Evolutionary conservation across 1,284 basidiomycete species (phyloP).

Genomic region (Naganishia sp.): DNA sequence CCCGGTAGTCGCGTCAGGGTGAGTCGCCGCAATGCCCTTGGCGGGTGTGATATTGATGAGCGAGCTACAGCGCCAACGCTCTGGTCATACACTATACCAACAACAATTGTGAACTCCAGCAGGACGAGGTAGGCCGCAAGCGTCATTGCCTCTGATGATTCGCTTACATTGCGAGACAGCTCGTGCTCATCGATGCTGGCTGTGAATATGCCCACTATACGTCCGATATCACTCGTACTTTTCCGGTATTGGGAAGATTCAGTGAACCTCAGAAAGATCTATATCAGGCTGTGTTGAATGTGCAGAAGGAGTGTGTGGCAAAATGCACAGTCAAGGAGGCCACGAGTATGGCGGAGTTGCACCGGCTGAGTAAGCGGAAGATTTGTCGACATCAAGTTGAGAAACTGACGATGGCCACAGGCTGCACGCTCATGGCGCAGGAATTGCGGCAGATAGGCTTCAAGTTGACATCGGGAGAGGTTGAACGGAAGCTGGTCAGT

Average conservation of each 20-base stretch:
- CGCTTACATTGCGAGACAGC: slow-evolving; percentile 37
- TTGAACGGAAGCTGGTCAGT: slow-evolving; percentile 77
- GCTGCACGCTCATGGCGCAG: slow-evolving; percentile 66
- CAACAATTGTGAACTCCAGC: slow-evolving; percentile 73
- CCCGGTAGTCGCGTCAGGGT: slow-evolving; percentile 92
- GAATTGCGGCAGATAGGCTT: slow-evolving; percentile 86
- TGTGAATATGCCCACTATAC: slow-evolving; percentile 90
- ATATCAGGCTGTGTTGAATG: slow-evolving; percentile 66
- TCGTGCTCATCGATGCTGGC: slow-evolving; percentile 84
- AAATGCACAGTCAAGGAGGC: slow-evolving; percentile 58
- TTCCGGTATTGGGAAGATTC: slow-evolving; percentile 79
- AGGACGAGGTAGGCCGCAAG: slow-evolving; percentile 59
- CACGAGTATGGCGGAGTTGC: slow-evolving; percentile 73
- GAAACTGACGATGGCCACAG: slow-evolving; percentile 33
- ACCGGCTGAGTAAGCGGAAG: slow-evolving; percentile 61
- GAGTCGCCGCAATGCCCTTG: slow-evolving; percentile 39
- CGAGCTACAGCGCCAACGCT: slow-evolving; percentile 66
- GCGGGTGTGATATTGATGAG: not conserved
- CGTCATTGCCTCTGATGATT: not conserved
- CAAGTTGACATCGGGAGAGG: slow-evolving; percentile 62
- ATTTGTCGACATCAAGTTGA: too few relatives aligned
- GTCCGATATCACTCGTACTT: slow-evolving; percentile 94
- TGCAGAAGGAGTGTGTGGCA: slow-evolving; percentile 57
- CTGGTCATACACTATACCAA: slow-evolving; percentile 89
- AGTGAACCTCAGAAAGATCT: slow-evolving; percentile 78